Evolutionary conservation across 768 basidiomycete genomes (phyloP), one percentile per base, ranked within the genome.

Genomic region (Fomitopsis serialis): DNA sequence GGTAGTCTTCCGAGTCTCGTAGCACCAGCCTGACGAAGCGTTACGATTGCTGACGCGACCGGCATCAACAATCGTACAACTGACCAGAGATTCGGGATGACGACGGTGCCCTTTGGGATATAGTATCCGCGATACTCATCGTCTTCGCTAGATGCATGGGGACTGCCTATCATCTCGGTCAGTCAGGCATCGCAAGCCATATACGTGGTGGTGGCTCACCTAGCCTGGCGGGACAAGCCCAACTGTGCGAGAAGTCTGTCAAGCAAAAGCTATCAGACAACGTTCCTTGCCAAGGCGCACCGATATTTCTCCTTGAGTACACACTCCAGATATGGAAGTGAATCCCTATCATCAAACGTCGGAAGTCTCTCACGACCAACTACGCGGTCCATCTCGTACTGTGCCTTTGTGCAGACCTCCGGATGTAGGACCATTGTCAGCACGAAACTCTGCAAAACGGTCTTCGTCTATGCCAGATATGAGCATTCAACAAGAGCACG

Each of bases 341-440:
- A 56, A 8, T 54, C 36, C 29, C 54, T 53, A 40, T 70, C 67
- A 2, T 53, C 54, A 17, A 64, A 64, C 19, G 53, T 57, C 8
- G 68, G 69, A 3, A 68, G 47, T 13, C 61, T 49, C 24, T 59
- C 60, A 19, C 48, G 52, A 12, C 59, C 62, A 1, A 65, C 36
- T 11, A 67, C 61, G 2, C 29, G 6, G 46, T 69, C 68, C 2
- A 70, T 57, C 23, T 70, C 65, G 1, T 52, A 57, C 24, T 64
- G 66, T 5, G 63, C 65, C 21, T 61, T 54, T 17, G 36, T 45
- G 42, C 67, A 63, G 8, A 61, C 61, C 1, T 67, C 61, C 13
- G 69, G 68, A 42, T 62, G 45, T 17, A 63, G 56, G 2, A 61
- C 36, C 54, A 70, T 65, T 1, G 63, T 56, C 17, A 70, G 49